Conservation (phyloP, 139 green algal species). For the Helicosporidium sp. region DNA sequence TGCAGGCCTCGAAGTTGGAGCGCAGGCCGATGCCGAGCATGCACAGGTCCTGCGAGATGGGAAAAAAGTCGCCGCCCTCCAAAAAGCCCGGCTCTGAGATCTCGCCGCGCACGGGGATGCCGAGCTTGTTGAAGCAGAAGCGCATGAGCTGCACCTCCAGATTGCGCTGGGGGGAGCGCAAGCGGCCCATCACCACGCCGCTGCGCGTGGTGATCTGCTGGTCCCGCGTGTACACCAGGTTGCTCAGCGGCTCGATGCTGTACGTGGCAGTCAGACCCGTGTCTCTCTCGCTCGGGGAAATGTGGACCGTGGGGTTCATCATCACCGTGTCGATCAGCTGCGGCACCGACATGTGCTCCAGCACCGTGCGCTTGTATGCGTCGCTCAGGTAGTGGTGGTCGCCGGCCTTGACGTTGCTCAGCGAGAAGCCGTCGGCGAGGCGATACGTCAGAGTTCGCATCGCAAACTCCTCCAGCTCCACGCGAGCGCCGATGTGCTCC, state of each 20-base stretch:
- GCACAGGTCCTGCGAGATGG: conserved; percentile 47
- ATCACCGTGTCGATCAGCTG: conserved; percentile 87
- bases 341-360: conserved; percentile 54
- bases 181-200: conserved; percentile 71
- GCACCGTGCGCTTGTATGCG: conserved; percentile 61
- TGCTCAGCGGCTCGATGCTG: conserved; percentile 74
- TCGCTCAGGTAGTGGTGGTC: conserved; percentile 57
- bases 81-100: conserved; percentile 58
- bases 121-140: conserved; percentile 74
- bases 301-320: conserved; percentile 65
- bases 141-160: conserved; percentile 71
- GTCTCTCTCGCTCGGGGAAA: conserved; percentile 33
- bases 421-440: conserved; percentile 16
- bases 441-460: conserved; percentile 42
- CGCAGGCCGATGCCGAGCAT: conserved; percentile 71
- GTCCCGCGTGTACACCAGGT: conserved; percentile 87
- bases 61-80: conserved; percentile 89
- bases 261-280: conserved; percentile 57
- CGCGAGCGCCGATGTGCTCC: conserved; percentile 52
- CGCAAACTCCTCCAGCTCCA: conserved; percentile 73
- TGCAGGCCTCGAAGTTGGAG: conserved; percentile 62
- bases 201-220: conserved; percentile 76
- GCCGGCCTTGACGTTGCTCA: conserved; percentile 34
- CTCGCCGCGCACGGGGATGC: conserved; percentile 51
- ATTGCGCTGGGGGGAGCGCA: conserved; percentile 59